Base-by-base conservation (phyloP, 345 rosid genomes). In the Eucalyptus erythrocorys region DNA sequence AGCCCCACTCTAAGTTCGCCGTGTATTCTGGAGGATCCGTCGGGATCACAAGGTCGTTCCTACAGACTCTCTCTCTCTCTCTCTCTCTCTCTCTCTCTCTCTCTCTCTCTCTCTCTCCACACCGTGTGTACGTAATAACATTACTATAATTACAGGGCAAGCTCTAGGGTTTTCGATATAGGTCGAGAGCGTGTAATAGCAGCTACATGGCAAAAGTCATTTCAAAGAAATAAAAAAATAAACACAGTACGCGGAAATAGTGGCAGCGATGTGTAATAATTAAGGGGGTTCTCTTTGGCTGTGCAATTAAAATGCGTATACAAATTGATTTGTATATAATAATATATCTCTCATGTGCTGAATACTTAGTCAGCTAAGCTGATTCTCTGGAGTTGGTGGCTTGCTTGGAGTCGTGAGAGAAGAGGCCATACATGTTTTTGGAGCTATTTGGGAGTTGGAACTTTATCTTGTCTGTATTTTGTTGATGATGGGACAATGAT, bases 1-100 rank as follows among this genome's bases (percentile, higher is more conserved):
- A 6, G 82, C 47, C 47, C 82, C 90, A 90, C 94, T 80, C 21
- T 50, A 89, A 90, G 90, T 81, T 91, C 92, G 92, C 94, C 91
- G 93, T 90, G 92, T 85, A 88, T 91, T 91, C 87, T 89, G 93
- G 92, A 89, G 87, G 92, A 93, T 85, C 94, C 93, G 86, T 92
- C 91, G 90, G 90, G 89, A 42, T 92, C 94, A 92, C 45, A 76
- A 37, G 47, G 45, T 76, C 82, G 82, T 76, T 42, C 82, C 82
- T 40, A 76, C 47, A 37, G 45, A 37, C 8, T n/a, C 76, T 64
- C 40, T 66, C 79, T 34, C 80, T 32, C 24, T 66, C 42, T 32
- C 79, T 50, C 21, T 49, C 51, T 50, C 53, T 71, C 66, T 59
- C 66, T 59, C n/a, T 57, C 64, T 57, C n/a, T 59, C 66, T 59